Conservation (phyloP, 179 eudicot genomes). For the Amaranthus tricolor region DNA sequence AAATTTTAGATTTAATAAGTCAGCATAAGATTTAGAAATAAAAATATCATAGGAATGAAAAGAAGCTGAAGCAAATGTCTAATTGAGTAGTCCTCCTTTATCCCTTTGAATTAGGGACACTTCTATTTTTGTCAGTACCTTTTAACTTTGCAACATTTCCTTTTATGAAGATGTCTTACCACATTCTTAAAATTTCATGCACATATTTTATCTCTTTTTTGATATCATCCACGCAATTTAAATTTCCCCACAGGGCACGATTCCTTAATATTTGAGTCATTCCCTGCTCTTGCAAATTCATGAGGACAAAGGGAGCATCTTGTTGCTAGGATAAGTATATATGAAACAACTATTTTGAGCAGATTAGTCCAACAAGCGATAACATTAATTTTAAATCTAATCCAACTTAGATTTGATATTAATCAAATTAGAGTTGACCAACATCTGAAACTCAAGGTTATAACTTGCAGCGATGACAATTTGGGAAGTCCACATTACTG, state of each 20-base stretch:
- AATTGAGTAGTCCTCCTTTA: neutral
- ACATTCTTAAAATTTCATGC: too few relatives aligned
- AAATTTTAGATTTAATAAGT: neutral
- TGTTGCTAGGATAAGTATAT: neutral
- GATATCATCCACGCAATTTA: too few relatives aligned
- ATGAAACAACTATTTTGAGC: neutral
- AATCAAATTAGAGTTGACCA: slow-evolving; percentile 2
- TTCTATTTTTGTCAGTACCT: too few relatives aligned
- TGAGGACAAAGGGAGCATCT: neutral
- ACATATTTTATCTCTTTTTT: too few relatives aligned
- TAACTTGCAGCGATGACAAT: neutral
- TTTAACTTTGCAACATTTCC: too few relatives aligned
- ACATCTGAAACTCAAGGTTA: neutral
- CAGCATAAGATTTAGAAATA: neutral
- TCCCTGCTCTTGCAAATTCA: too few relatives aligned
- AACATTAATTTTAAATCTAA: neutral
- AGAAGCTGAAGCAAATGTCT: neutral
- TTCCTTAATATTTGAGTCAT: too few relatives aligned
- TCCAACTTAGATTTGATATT: neutral
- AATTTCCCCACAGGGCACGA: too few relatives aligned
- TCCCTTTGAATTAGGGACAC: too few relatives aligned
- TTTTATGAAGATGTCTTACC: too few relatives aligned
- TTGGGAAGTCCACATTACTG: neutral
- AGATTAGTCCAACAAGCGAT: too few relatives aligned
- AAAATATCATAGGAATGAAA: neutral